Conservation (phyloP, 208 protist genomes). For the Herpetomonas samuelpessoai region DNA sequence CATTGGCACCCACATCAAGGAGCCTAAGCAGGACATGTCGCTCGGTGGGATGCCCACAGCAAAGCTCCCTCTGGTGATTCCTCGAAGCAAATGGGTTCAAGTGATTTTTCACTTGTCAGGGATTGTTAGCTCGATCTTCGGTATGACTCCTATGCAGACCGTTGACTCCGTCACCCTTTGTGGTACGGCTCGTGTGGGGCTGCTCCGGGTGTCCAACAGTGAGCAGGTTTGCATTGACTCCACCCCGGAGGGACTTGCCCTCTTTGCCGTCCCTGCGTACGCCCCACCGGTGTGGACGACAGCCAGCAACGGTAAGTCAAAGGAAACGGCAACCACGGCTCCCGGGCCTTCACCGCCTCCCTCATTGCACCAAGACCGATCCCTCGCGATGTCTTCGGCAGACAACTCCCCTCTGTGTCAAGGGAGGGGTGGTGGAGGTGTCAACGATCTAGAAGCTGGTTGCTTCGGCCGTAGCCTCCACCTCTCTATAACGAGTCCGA, state of each 20-base stretch:
- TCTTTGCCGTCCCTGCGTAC: constrained; percentile 85
- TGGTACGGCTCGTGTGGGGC: constrained; percentile 43
- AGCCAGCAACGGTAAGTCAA: constrained; percentile 2
- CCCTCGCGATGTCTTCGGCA: no score
- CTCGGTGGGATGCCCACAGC: constrained; percentile 31
- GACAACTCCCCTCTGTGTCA: no score
- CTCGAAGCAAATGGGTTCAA: constrained; percentile 81
- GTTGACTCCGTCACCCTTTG: constrained; percentile 64
- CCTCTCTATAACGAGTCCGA: no score
- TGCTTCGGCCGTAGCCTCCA: no score
- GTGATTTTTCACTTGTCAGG: constrained; percentile 78
- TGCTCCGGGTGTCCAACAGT: constrained; percentile 49
- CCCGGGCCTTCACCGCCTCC: background rate
- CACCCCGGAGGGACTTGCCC: constrained; percentile 54
- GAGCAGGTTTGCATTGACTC: constrained; percentile 71
- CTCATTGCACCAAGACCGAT: no score
- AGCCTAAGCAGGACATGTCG: constrained; percentile 29
- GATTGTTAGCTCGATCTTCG: constrained; percentile 60
- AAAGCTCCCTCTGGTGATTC: constrained; percentile 73
- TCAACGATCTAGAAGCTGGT: no score
- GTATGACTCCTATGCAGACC: constrained; percentile 46
- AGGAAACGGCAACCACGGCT: background rate
- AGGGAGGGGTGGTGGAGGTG: no score
- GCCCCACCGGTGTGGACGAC: constrained; percentile 74
- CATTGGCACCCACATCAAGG: constrained; percentile 61